phyloP scores from a whole-genome alignment of 768 basidiomycete genomes.

The Hydnomerulius pinastri region DNA sequence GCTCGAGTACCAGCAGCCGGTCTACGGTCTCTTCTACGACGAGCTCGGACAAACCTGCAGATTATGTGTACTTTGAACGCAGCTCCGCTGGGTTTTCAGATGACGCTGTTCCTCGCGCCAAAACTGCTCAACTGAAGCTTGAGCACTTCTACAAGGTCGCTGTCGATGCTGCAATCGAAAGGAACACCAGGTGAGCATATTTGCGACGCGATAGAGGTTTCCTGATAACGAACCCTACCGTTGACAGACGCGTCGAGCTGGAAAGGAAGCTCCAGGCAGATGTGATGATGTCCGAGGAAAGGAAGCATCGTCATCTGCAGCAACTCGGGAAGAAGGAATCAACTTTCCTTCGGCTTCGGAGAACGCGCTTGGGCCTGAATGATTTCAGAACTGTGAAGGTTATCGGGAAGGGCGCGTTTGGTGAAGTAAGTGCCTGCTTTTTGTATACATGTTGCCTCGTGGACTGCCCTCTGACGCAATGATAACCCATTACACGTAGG shows the following conservation, averaged over 20 bases:
- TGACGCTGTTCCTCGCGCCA: constrained; percentile 79
- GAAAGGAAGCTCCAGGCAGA: constrained; percentile 79
- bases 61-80: constrained; percentile 93
- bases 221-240: constrained; percentile 6
- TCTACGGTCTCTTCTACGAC: constrained; percentile 22
- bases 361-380: constrained; percentile 87
- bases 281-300: constrained; percentile 72
- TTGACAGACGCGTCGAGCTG: constrained; percentile 77
- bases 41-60: constrained; percentile 46
- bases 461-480: background rate
- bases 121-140: constrained; percentile 90
- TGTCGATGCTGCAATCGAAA: constrained; percentile 92
- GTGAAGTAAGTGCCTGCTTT: constrained; percentile 64
- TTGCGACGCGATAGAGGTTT: background rate
- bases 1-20: constrained; percentile 32
- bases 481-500: constrained; percentile 42
- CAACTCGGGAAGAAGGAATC: constrained; percentile 88
- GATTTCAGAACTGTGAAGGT: constrained; percentile 98
- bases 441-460: background rate
- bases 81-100: constrained; percentile 76
- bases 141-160: constrained; percentile 98
- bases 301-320: constrained; percentile 80
- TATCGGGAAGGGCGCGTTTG: constrained; percentile 98
- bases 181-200: constrained; percentile 75
- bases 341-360: constrained; percentile 80